Percentiles rank a stretch among this genome's conserved stretches.
These are phyloP conservation scores for Paraglomus brasilianum DNA, from an alignment of 192 early-diverging fungal species.

Conservation along the genomic window DNA sequence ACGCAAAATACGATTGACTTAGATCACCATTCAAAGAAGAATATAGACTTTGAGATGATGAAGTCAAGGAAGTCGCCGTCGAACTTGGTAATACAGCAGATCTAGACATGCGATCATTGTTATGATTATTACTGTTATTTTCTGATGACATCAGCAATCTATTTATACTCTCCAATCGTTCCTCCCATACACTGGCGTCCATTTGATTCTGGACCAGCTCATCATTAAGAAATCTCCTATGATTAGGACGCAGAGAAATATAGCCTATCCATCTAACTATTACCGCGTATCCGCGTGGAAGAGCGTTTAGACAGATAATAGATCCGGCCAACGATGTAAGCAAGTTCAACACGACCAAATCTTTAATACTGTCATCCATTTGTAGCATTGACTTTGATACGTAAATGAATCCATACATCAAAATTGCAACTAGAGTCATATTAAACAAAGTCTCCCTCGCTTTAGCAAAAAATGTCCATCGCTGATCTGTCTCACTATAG, in stretches of 20 bases:
- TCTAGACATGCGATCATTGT: slow-evolving; percentile 2
- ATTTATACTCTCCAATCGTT: slow-evolving; percentile 18
- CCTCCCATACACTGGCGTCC: not conserved
- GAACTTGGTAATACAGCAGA: not conserved
- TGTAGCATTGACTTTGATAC: slow-evolving; percentile 17
- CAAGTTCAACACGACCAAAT: slow-evolving; percentile 26
- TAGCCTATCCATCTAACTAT: slow-evolving; percentile 22
- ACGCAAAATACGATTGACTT: not conserved
- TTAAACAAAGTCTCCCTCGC: slow-evolving; percentile 23
- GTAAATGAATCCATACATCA: slow-evolving; percentile 28
- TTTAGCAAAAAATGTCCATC: slow-evolving; percentile 16
- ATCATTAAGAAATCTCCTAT: slow-evolving; percentile 22
- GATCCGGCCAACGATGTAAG: slow-evolving; percentile 24
- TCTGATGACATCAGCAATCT: not conserved
- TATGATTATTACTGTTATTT: not conserved
- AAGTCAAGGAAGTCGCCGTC: not conserved
- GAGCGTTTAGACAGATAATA: slow-evolving; percentile 21
- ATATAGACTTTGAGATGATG: slow-evolving; percentile 26
- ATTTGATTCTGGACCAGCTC: slow-evolving; percentile 9
- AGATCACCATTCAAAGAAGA: not conserved
- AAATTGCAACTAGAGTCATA: slow-evolving; percentile 22
- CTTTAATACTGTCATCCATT: not conserved
- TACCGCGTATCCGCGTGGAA: slow-evolving; percentile 19
- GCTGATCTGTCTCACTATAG: slow-evolving; percentile 31
- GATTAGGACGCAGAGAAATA: slow-evolving; percentile 22